Evolutionary conservation across 2,329 filamentous ascomycete species (phyloP).

Genomic region (Clonostachys solani): DNA sequence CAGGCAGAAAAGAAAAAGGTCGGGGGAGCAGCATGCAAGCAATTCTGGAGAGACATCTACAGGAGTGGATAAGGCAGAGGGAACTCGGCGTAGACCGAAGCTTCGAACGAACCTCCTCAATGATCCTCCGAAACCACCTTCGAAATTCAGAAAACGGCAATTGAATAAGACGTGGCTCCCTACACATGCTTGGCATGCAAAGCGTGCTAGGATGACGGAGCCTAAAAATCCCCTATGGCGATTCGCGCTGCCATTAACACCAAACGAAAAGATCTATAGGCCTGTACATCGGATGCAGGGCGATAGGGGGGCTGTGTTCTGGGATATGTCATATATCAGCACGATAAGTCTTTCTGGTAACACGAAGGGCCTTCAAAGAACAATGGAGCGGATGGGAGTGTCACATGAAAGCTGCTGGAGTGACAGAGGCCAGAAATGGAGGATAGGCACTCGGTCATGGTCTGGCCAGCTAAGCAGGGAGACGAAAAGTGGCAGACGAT

Average conservation of each 20-base stretch:
- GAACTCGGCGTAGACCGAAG: slow-evolving; percentile 48
- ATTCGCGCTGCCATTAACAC: slow-evolving; percentile 79
- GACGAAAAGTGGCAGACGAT: slow-evolving; percentile 40
- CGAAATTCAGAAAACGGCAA: slow-evolving; percentile 81
- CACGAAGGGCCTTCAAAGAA: slow-evolving; percentile 55
- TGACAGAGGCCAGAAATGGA: slow-evolving; percentile 67
- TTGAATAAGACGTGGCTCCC: slow-evolving; percentile 89
- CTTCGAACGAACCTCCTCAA: slow-evolving; percentile 68
- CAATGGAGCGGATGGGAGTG: slow-evolving; percentile 64
- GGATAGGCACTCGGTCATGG: slow-evolving; percentile 45
- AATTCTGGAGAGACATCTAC: slow-evolving; percentile 10
- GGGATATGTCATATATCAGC: slow-evolving; percentile 94
- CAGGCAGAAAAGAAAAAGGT: slow-evolving; percentile 46
- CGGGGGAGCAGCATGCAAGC: slow-evolving; percentile 17
- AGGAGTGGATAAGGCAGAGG: slow-evolving; percentile 3
- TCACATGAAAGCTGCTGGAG: slow-evolving; percentile 58
- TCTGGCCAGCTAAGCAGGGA: slow-evolving; percentile 47
- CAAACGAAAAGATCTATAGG: slow-evolving; percentile 85
- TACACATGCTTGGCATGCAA: slow-evolving; percentile 91
- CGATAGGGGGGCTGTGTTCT: slow-evolving; percentile 73
- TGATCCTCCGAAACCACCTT: slow-evolving; percentile 46
- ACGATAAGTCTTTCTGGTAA: slow-evolving; percentile 75
- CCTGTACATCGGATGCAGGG: slow-evolving; percentile 78
- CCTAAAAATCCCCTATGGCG: slow-evolving; percentile 81
- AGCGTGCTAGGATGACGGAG: slow-evolving; percentile 82